Percentiles rank a stretch among this genome's conserved stretches.
phyloP scores from a whole-genome alignment of 1,284 basidiomycete species.

The Malassezia dermatis region DNA sequence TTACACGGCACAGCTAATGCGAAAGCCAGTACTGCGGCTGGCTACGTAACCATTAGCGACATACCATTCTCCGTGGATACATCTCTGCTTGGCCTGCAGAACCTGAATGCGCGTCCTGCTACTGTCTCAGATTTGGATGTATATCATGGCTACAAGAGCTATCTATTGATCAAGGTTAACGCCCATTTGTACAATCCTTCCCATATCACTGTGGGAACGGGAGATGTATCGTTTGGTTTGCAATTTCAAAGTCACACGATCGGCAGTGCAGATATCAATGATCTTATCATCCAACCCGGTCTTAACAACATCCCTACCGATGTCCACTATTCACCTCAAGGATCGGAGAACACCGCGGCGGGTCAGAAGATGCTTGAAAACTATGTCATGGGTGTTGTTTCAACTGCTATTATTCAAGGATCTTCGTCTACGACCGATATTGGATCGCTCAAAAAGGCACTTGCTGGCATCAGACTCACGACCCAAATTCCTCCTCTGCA shows the following conservation, averaged over 20 bases:
- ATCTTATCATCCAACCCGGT: slow-evolving; percentile 37
- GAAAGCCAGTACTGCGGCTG: slow-evolving; percentile 61
- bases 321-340: slow-evolving; percentile 60
- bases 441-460: slow-evolving; percentile 58
- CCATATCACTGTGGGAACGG: slow-evolving; percentile 61
- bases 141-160: slow-evolving; percentile 59
- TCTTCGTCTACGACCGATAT: slow-evolving; percentile 58
- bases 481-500: slow-evolving; percentile 62
- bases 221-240: slow-evolving; percentile 59
- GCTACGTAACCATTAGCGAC: slow-evolving; percentile 54
- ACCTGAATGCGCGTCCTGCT: slow-evolving; percentile 57
- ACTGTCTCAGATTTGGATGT: slow-evolving; percentile 60
- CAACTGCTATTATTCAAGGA: slow-evolving; percentile 57
- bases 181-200: slow-evolving; percentile 51
- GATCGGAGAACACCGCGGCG: slow-evolving; percentile 53
- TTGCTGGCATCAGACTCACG: slow-evolving; percentile 58
- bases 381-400: slow-evolving; percentile 60
- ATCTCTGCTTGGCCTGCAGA: slow-evolving; percentile 60
- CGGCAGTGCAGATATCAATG: slow-evolving; percentile 56
- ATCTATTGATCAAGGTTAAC: slow-evolving; percentile 61
- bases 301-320: slow-evolving; percentile 49
- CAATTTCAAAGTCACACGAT: slow-evolving; percentile 57
- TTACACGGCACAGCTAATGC: slow-evolving; percentile 57
- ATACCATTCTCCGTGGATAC: slow-evolving; percentile 61
- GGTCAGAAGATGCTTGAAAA: slow-evolving; percentile 60